Evolutionary conservation across 2,329 filamentous ascomycete species (phyloP).

Genomic region (Penicillium sp.): DNA sequence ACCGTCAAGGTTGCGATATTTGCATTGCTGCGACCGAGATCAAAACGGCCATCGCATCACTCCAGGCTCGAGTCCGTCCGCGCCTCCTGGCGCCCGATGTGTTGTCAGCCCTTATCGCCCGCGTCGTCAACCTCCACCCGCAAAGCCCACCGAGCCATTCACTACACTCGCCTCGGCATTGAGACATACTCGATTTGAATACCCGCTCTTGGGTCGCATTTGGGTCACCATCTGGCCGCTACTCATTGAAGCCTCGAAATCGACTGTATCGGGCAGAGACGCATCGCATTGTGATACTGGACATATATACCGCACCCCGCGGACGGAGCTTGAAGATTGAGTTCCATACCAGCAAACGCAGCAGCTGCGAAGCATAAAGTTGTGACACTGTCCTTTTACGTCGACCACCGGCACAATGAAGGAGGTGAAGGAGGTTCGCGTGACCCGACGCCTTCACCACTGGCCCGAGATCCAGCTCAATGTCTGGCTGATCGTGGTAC

Average conservation of each 20-base stretch:
- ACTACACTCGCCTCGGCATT: neutral
- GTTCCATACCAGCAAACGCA: neutral
- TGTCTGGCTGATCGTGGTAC: conserved; percentile 65
- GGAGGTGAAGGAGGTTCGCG: conserved; percentile 37
- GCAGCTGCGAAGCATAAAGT: neutral
- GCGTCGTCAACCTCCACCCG: conserved; percentile 6
- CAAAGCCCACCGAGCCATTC: conserved; percentile 1
- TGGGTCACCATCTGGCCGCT: neutral
- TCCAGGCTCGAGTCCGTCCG: neutral
- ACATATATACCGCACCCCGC: neutral
- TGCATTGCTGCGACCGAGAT: neutral
- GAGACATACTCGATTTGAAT: neutral
- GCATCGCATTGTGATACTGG: neutral
- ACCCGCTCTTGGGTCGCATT: conserved; percentile 5
- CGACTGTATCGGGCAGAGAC: conserved; percentile 10
- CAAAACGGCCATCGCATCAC: neutral
- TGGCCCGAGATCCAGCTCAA: conserved; percentile 68
- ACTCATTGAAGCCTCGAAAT: neutral
- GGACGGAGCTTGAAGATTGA: neutral
- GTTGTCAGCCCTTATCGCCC: conserved; percentile 23
- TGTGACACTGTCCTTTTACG: neutral
- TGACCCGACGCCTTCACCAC: conserved; percentile 54
- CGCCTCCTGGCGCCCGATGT: conserved; percentile 26
- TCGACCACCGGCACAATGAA: conserved; percentile 24
- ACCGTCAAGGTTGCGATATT: neutral